Percentiles rank a stretch among this genome's conserved stretches.
These are phyloP conservation scores for Fusarium hostae DNA, from an alignment of 2,329 filamentous ascomycete species.

Conservation along the genomic window DNA sequence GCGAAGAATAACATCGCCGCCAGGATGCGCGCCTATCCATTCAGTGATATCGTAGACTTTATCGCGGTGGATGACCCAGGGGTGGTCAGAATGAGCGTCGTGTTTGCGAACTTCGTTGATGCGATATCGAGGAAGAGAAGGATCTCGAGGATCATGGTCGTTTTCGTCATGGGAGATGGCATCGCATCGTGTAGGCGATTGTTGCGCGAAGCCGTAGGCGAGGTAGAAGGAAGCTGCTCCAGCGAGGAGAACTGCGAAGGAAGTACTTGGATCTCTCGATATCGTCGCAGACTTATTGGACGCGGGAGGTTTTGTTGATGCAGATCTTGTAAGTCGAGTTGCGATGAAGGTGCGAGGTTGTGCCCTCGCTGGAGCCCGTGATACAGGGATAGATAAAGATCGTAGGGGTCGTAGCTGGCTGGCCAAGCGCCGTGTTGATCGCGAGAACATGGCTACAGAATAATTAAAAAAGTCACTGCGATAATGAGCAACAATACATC, in stretches of 20 bases:
- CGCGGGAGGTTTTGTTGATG: not conserved
- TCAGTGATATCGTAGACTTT: constrained; percentile 78
- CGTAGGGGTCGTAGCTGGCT: constrained; percentile 19
- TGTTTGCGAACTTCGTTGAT: constrained; percentile 64
- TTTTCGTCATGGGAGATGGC: not conserved
- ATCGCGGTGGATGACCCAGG: constrained; percentile 73
- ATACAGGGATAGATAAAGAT: constrained; percentile 5
- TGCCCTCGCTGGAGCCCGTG: constrained; percentile 12
- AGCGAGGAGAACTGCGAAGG: constrained; percentile 20
- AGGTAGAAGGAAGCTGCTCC: constrained; percentile 34
- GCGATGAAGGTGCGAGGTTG: constrained; percentile 25
- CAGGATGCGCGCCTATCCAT: constrained; percentile 73
- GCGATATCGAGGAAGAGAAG: constrained; percentile 60
- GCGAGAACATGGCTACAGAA: constrained; percentile 28
- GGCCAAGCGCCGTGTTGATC: constrained; percentile 24
- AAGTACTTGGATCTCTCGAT: constrained; percentile 5
- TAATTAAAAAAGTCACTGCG: not conserved
- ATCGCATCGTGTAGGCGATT: constrained; percentile 37
- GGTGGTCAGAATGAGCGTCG: constrained; percentile 61
- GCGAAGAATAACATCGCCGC: constrained; percentile 74
- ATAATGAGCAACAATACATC: constrained; percentile 18
- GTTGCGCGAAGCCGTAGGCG: constrained; percentile 32
- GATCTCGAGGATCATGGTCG: constrained; percentile 49
- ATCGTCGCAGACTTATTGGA: not conserved
- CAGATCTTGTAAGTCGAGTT: not conserved